Conservation (phyloP, 176 grass and related monocot genomes). For the Rhynchospora breviuscula region DNA sequence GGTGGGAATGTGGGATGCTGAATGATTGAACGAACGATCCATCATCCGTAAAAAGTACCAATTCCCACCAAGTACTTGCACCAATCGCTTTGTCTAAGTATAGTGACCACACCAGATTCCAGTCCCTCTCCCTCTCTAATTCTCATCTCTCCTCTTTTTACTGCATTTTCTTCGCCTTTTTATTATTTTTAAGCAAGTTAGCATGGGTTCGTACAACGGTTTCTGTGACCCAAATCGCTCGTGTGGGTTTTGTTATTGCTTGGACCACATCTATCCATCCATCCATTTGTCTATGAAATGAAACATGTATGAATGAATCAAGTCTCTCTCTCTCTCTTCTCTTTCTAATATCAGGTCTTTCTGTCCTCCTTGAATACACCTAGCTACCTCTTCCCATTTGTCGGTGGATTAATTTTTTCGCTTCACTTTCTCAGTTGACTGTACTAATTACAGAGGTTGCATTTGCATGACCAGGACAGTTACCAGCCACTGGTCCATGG, state of each 20-base stretch:
- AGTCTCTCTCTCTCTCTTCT: neutral
- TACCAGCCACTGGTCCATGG: conserved; percentile 4
- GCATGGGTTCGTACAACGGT: conserved; percentile 21
- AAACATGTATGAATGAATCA: neutral
- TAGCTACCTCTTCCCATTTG: conserved; percentile 26
- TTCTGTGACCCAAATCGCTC: conserved; percentile 16
- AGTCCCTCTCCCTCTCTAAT: neutral
- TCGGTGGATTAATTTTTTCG: conserved; percentile 12
- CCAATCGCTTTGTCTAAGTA: conserved; percentile 22
- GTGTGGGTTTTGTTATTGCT: conserved; percentile 23
- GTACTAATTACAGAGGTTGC: conserved; percentile 11
- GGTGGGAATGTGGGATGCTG: neutral
- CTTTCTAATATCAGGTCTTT: conserved; percentile 9
- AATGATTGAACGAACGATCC: conserved; percentile 17
- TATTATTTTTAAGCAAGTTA: neutral
- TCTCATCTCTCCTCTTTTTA: neutral
- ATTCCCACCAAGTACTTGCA: conserved; percentile 11
- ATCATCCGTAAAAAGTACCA: neutral
- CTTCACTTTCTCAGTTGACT: conserved; percentile 1
- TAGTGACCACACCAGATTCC: conserved; percentile 11
- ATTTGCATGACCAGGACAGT: conserved; percentile 13
- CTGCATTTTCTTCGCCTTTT: conserved; percentile 1
- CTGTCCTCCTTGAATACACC: conserved; percentile 20
- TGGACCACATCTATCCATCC: conserved; percentile 21
- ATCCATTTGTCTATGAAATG: neutral